A percentile compares a stretch with the other conserved stretches of the same genome.
phyloP scores from a whole-genome alignment of 1,284 basidiomycete species.

The Polyporus tsugae region DNA sequence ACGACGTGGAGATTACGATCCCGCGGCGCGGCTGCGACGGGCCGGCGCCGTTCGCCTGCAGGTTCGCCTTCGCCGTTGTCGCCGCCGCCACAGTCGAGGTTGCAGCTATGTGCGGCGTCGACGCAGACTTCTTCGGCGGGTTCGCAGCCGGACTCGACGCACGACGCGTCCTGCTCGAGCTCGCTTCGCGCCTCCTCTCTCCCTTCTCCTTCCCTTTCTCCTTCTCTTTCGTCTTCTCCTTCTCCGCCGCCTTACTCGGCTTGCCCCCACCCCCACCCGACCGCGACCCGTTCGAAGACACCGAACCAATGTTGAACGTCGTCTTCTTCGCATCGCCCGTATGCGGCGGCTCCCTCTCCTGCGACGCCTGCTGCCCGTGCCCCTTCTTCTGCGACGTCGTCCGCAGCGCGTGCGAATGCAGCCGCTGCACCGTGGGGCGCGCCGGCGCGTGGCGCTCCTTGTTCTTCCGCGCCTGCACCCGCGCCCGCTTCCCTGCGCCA shows the following conservation, averaged over 20 bases:
- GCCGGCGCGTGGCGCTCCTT: constrained; percentile 37
- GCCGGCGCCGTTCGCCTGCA: constrained; percentile 17
- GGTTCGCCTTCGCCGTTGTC: constrained; percentile 2
- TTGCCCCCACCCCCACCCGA: constrained; percentile 20
- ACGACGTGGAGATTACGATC: constrained; percentile 44
- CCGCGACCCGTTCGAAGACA: constrained; percentile 58
- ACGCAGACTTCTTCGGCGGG: constrained; percentile 11
- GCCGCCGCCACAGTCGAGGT: constrained; percentile 12
- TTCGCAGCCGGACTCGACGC: constrained; percentile 20
- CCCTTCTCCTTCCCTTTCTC: constrained; percentile 3
- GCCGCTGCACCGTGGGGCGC: constrained; percentile 34
- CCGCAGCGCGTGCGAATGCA: constrained; percentile 32
- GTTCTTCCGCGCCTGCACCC: constrained; percentile 31
- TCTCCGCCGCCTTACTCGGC: constrained; percentile 21
- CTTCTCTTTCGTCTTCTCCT: constrained; percentile 18
- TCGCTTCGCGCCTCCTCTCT: background rate
- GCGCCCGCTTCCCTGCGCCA: constrained; percentile 15
- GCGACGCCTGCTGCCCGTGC: background rate
- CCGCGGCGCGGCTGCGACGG: constrained; percentile 38
- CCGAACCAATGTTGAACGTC: constrained; percentile 65
- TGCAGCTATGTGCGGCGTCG: background rate
- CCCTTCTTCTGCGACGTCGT: constrained; percentile 31
- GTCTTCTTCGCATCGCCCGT: constrained; percentile 37
- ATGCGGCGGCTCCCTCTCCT: constrained; percentile 22
- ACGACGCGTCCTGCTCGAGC: constrained; percentile 11